A percentile compares a stretch with the other conserved stretches of the same genome.
phyloP scores from a whole-genome alignment of 371 early-diverging fungal species.

The Mucor indicus region DNA sequence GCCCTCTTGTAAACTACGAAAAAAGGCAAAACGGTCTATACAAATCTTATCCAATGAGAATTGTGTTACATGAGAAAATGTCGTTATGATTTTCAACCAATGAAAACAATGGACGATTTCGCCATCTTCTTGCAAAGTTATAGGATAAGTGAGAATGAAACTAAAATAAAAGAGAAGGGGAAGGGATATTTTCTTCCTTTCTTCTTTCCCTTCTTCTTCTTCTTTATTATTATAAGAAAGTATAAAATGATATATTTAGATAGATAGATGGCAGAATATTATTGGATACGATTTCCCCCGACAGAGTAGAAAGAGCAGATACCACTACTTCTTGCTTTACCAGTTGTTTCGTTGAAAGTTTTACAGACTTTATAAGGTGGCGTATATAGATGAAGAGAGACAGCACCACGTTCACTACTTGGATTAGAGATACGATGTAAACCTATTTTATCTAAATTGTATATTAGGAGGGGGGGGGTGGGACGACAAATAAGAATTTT shows the following conservation, averaged over 20 bases:
- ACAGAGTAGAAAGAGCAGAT: slow-evolving; percentile 69
- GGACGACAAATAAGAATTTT: too few species aligned
- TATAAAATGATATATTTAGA: slow-evolving; percentile 5
- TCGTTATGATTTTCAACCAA: slow-evolving; percentile 18
- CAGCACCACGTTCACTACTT: slow-evolving; percentile 53
- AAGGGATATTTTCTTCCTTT: slow-evolving; percentile 2
- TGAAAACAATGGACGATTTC: slow-evolving; percentile 18
- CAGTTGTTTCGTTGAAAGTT: slow-evolving; percentile 79
- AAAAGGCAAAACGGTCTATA: too few species aligned
- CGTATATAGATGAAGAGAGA: slow-evolving; percentile 91
- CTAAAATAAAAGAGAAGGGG: slow-evolving; percentile 5
- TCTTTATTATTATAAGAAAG: neutral
- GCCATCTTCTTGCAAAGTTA: slow-evolving; percentile 21
- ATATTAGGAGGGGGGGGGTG: too few species aligned
- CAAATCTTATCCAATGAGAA: too few species aligned
- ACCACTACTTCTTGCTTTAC: slow-evolving; percentile 65
- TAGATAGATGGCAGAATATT: too few species aligned
- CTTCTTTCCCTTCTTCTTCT: slow-evolving; percentile 4
- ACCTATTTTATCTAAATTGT: slow-evolving; percentile 71
- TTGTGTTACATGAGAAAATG: too few species aligned
- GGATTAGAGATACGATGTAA: slow-evolving; percentile 86
- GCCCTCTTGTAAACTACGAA: too few species aligned
- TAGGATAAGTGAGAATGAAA: slow-evolving; percentile 16
- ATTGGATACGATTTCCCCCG: slow-evolving; percentile 42
- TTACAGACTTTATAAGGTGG: slow-evolving; percentile 86